Evolutionary conservation across 306 rosid species (phyloP), one percentile per base, ranked within the genome.

Genomic region (Dryas drummondii): DNA sequence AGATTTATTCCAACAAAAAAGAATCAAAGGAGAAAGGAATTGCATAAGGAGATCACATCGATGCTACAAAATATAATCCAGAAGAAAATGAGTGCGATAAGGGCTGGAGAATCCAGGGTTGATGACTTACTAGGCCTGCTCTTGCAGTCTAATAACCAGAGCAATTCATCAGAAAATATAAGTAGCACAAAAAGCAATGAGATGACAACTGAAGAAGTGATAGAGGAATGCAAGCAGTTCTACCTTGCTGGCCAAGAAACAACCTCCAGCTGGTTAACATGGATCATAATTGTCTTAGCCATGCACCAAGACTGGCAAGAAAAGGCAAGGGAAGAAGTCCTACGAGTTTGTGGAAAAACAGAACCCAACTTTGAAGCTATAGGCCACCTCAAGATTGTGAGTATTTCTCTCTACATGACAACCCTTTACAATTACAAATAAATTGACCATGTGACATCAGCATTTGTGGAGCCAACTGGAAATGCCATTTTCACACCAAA

Each of bases 201-300:
- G 70, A 47, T 83, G 84, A 79, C 86, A 51, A 59, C 70, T 46
- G 89, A 87, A 56, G 87, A 87, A 47, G 86, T 85, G 50, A 61
- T 85, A 52, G 87, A 87, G 65, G 87, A 85, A 56, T 83, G 87
- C 84, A 87, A 81, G 78, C 86, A 73, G 76, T 83, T 83, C 78
- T 87, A 87, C 72, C 80, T 85, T 44, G 89, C 84, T 15, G 89
- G 87, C 47, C 78, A 87, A 58, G 91, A 85, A 54, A 87, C 91
- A 66, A 79, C 86, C 15, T 68, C 87, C 41, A 79, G 81, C 72
- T 85, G 71, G 87, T 26, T 83, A 65, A 74, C 80, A 67, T 85
- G 86, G 91, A 83, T 81, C 6, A 52, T 85, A 64, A 74, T 87
- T 19, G 86, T 87, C 53, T 66, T 87, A 41, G 81, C 91, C 22